A percentile compares a stretch with the other conserved stretches of the same genome.
phyloP scores from a whole-genome alignment of 495 filamentous ascomycete genomes.

The Hypoxylon trugodes region DNA sequence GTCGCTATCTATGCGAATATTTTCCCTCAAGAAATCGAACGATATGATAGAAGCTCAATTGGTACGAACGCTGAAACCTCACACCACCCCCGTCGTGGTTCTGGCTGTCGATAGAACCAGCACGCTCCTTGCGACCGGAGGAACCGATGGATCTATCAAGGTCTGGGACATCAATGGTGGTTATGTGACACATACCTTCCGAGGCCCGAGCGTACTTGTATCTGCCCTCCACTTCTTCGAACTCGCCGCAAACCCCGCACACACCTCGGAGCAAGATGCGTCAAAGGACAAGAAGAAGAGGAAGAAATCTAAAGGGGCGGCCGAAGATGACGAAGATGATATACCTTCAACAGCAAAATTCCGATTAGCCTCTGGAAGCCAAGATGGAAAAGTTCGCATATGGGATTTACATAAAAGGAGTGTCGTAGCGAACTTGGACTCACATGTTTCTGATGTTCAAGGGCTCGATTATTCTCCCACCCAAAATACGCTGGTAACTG shows the following conservation, averaged over 20 bases:
- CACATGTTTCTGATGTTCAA: conserved; percentile 92
- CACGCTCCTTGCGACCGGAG: conserved; percentile 90
- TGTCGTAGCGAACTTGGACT: conserved; percentile 79
- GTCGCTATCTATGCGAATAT: conserved; percentile 93
- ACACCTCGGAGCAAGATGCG: conserved; percentile 30
- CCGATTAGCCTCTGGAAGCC: conserved; percentile 86
- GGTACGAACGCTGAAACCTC: conserved; percentile 85
- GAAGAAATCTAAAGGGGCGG: conserved; percentile 55
- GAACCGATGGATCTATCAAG: conserved; percentile 90
- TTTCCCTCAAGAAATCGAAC: conserved; percentile 67
- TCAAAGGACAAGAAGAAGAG: conserved; percentile 49
- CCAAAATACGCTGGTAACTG: conserved; percentile 81
- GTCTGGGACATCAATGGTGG: conserved; percentile 95
- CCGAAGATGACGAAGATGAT: conserved; percentile 53
- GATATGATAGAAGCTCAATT: conserved; percentile 70
- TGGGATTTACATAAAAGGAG: conserved; percentile 90
- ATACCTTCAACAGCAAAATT: conserved; percentile 62
- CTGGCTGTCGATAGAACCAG: conserved; percentile 83
- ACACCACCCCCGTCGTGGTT: conserved; percentile 85
- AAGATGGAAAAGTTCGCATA: conserved; percentile 89
- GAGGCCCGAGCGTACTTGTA: conserved; percentile 88
- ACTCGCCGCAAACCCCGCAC: conserved; percentile 56
- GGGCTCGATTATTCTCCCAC: conserved; percentile 78
- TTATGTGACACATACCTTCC: conserved; percentile 93
- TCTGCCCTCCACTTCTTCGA: conserved; percentile 94